Conservation (phyloP, 2,329 filamentous ascomycete species). For the Aschersonia sp. region DNA sequence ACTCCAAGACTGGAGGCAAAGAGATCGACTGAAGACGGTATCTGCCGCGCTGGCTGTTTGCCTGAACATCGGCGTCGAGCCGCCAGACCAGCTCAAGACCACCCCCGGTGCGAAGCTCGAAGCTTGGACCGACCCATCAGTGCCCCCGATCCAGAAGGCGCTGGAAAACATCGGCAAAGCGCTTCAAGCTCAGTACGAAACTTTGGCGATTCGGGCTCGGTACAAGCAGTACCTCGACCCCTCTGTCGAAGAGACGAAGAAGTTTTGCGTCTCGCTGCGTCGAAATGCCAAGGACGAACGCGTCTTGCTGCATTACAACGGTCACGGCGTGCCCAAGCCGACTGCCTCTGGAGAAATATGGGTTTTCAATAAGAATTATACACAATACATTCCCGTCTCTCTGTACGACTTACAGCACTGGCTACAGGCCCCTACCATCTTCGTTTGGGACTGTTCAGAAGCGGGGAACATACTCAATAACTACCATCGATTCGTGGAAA, state of each 20-base stretch:
- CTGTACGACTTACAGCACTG: constrained; percentile 90
- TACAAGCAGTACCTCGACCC: constrained; percentile 97
- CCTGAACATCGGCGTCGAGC: constrained; percentile 93
- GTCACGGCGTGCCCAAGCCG: constrained; percentile 90
- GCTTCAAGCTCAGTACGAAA: constrained; percentile 93
- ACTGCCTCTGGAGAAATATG: constrained; percentile 94
- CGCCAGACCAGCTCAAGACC: constrained; percentile 92
- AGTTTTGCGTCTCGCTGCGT: constrained; percentile 80
- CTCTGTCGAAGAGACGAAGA: constrained; percentile 93
- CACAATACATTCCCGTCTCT: constrained; percentile 94
- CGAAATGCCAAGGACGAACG: constrained; percentile 91
- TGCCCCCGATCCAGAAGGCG: constrained; percentile 65
- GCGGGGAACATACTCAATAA: constrained; percentile 91
- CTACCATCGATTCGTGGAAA: constrained; percentile 87
- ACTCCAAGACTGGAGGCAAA: constrained; percentile 93
- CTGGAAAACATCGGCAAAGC: constrained; percentile 92
- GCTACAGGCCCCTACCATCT: constrained; percentile 89
- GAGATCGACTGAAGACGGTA: constrained; percentile 89
- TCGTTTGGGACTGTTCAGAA: constrained; percentile 95
- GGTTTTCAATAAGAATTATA: constrained; percentile 99
- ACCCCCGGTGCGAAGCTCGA: constrained; percentile 86
- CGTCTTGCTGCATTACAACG: constrained; percentile 97
- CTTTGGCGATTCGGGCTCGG: constrained; percentile 81
- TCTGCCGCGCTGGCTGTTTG: constrained; percentile 89
- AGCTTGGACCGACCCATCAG: constrained; percentile 89